phyloP scores from a whole-genome alignment of 2,329 filamentous ascomycete genomes.

The Aspergillus arachidicola region DNA sequence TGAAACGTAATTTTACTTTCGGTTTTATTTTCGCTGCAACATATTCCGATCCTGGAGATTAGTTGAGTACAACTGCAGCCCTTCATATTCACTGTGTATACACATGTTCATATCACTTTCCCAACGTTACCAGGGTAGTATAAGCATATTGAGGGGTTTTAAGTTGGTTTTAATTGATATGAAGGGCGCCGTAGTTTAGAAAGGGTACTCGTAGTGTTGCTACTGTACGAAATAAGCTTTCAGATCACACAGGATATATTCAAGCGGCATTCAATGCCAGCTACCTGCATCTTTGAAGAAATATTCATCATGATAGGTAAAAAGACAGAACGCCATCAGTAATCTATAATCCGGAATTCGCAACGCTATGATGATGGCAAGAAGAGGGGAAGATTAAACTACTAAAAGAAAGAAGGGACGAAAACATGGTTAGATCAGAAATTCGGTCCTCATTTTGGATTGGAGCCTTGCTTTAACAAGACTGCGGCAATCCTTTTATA shows the following conservation, averaged over 20 bases:
- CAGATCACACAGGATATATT: background rate
- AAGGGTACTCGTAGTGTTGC: background rate
- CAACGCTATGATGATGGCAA: background rate
- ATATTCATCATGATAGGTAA: constrained; percentile 2
- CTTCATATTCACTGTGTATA: background rate
- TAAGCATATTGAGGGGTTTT: background rate
- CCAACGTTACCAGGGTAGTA: background rate
- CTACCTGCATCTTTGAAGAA: constrained; percentile 5
- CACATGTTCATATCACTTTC: background rate
- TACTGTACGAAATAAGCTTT: background rate
- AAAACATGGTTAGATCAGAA: background rate
- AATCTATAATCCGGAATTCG: constrained; percentile 9
- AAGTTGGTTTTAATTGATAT: background rate
- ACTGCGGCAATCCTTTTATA: constrained; percentile 71
- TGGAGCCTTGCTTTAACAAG: constrained; percentile 53
- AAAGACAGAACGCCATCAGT: constrained; percentile 24
- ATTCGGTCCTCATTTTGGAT: constrained; percentile 17
- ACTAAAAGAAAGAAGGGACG: background rate
- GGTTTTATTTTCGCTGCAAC: background rate
- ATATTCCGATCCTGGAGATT: constrained; percentile 8
- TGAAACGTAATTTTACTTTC: constrained; percentile 12
- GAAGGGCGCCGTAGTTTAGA: background rate
- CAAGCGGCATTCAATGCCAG: constrained; percentile 16
- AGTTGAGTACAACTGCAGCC: background rate
- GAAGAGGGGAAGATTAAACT: background rate